Conservation (phyloP, 2,329 filamentous ascomycete species). For the Xylaria multiplex region DNA sequence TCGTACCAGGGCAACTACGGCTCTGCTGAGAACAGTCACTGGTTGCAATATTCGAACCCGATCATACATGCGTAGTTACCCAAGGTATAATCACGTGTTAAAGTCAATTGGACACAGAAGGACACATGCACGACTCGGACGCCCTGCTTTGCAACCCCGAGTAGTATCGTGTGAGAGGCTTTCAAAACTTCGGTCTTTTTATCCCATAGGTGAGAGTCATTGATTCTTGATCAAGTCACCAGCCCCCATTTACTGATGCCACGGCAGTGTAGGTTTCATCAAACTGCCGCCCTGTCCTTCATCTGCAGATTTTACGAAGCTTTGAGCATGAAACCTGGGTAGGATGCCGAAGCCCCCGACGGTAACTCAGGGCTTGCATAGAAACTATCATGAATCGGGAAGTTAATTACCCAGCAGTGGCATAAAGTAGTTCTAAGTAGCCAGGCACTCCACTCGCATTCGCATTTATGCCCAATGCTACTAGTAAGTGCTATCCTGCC, state of each 20-base stretch:
- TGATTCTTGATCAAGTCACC: background rate
- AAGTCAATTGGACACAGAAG: background rate
- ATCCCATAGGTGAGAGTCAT: background rate
- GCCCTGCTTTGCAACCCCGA: background rate
- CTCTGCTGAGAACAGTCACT: background rate
- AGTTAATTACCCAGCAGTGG: no score
- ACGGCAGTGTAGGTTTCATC: background rate
- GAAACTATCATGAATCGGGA: background rate
- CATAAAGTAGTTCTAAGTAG: no score
- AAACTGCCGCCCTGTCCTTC: background rate
- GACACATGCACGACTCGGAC: slow-evolving; percentile 6
- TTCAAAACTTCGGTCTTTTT: background rate
- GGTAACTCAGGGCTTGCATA: background rate
- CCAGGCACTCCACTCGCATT: background rate
- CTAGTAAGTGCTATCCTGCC: no score
- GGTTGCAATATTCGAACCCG: slow-evolving; percentile 1
- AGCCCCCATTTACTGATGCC: background rate
- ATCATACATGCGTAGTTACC: slow-evolving; percentile 15
- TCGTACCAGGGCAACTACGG: background rate
- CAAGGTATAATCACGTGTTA: slow-evolving; percentile 8
- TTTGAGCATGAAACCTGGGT: background rate
- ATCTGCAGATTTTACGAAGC: background rate
- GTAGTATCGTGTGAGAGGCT: background rate
- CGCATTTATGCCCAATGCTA: slow-evolving; percentile 5
- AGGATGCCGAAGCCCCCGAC: background rate